Evolutionary conservation across 2,329 filamentous ascomycete species (phyloP).

Genomic region (Ophiostoma sp.): DNA sequence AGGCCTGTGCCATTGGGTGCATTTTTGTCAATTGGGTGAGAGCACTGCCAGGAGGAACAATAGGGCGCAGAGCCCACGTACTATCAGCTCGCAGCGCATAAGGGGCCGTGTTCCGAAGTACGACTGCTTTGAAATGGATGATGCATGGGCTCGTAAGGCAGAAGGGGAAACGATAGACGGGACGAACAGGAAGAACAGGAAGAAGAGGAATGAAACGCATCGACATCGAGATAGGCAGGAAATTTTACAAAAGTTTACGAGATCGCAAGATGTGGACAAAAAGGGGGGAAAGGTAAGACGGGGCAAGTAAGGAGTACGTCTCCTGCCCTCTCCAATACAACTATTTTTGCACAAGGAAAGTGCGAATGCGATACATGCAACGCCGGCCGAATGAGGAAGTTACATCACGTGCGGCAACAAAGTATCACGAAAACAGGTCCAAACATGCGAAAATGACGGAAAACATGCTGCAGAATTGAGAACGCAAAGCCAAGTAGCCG

Average conservation of each 20-base stretch:
- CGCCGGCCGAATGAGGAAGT: neutral
- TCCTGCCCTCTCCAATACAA: neutral
- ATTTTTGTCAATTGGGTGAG: neutral
- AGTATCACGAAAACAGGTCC: neutral
- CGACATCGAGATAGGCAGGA: neutral
- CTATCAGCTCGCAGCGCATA: neutral
- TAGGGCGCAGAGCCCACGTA: neutral
- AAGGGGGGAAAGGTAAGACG: constrained; percentile 1
- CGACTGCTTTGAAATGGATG: neutral
- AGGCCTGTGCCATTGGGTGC: neutral
- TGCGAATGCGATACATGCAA: neutral
- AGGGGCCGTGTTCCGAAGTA: neutral
- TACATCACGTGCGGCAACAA: neutral
- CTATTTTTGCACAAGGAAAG: constrained; percentile 11
- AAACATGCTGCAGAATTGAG: neutral
- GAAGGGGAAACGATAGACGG: neutral
- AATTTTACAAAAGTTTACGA: too few relatives aligned
- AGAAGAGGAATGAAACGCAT: neutral
- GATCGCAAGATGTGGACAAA: neutral
- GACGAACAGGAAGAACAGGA: too few relatives aligned
- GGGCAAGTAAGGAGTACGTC: neutral
- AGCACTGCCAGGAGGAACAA: neutral
- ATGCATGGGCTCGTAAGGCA: neutral
- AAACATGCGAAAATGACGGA: neutral
- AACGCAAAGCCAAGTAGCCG: neutral